Conservation (phyloP, 306 rosid genomes). For the Trifolium pratense region DNA sequence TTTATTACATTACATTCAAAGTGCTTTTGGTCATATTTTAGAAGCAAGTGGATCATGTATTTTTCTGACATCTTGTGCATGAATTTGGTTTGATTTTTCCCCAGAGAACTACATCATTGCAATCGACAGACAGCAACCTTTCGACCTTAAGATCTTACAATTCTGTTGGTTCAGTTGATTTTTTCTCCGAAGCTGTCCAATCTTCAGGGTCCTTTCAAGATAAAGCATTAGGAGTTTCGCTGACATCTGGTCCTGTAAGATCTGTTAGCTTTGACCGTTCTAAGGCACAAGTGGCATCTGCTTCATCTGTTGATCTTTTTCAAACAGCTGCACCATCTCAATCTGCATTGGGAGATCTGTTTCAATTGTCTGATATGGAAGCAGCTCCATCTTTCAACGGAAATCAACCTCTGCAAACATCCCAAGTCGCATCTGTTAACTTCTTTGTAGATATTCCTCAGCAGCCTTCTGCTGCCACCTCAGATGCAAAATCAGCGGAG, state of each 20-base stretch:
- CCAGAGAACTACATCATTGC: constrained; percentile 67
- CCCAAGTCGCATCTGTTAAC: constrained; percentile 48
- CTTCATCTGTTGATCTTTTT: constrained; percentile 61
- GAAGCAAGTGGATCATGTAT: constrained; percentile 18
- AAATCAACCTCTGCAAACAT: constrained; percentile 50
- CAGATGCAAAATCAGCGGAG: constrained; percentile 45
- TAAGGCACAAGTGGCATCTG: constrained; percentile 42
- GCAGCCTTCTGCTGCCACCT: constrained; percentile 50
- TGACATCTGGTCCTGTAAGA: constrained; percentile 55
- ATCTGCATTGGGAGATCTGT: constrained; percentile 49
- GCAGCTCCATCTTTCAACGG: constrained; percentile 39
- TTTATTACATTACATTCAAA: constrained; percentile 24
- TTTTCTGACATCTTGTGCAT: constrained; percentile 32
- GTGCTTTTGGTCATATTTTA: constrained; percentile 37
- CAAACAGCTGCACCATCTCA: constrained; percentile 54
- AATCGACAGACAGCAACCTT: constrained; percentile 56
- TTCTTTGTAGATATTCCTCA: constrained; percentile 49
- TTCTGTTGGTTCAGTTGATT: constrained; percentile 59
- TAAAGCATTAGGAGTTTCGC: constrained; percentile 43
- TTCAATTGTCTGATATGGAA: constrained; percentile 51
- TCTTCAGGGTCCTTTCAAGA: constrained; percentile 48
- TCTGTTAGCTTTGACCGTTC: constrained; percentile 57
- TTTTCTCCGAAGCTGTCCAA: constrained; percentile 54
- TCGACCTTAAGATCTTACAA: constrained; percentile 54
- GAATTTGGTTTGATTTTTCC: constrained; percentile 39